phyloP scores from a whole-genome alignment of 306 rosid species.

The Rubus idaeus region DNA sequence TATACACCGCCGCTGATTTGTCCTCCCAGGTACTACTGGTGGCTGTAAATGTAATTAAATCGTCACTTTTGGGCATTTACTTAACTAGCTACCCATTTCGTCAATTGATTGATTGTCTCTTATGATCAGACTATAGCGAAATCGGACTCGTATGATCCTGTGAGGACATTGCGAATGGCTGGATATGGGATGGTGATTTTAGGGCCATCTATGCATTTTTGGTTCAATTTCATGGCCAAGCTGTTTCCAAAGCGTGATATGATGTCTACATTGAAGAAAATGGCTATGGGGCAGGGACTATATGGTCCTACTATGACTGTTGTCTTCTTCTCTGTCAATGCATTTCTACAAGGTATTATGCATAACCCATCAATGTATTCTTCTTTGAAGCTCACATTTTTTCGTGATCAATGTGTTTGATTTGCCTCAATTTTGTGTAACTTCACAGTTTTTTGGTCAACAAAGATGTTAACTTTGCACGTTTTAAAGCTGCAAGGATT shows the following conservation, averaged over 20 bases:
- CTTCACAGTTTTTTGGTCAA: neutral
- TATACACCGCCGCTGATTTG: slow-evolving; percentile 78
- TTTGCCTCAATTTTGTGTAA: neutral
- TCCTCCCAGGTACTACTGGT: slow-evolving; percentile 98
- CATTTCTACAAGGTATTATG: slow-evolving; percentile 65
- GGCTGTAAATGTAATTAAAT: neutral
- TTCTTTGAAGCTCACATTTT: neutral
- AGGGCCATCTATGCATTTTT: slow-evolving; percentile 87
- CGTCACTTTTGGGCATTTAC: neutral
- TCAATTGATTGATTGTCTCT: neutral
- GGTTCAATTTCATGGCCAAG: slow-evolving; percentile 87
- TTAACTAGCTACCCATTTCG: neutral
- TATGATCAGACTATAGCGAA: slow-evolving; percentile 50
- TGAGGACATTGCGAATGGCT: slow-evolving; percentile 87
- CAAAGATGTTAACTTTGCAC: neutral
- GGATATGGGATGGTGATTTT: slow-evolving; percentile 78
- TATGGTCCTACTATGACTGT: slow-evolving; percentile 89
- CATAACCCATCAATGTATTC: slow-evolving; percentile 4
- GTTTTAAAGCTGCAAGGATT: neutral
- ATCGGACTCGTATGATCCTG: slow-evolving; percentile 48
- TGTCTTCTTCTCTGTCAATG: slow-evolving; percentile 78
- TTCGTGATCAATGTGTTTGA: neutral
- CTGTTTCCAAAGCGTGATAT: slow-evolving; percentile 69
- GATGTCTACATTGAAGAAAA: slow-evolving; percentile 75
- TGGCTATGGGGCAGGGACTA: slow-evolving; percentile 73